Percentiles rank a stretch among this genome's conserved stretches.
Evolutionary conservation across 2,329 filamentous ascomycete species (phyloP).

Genomic region (Fusarium anthophilum): DNA sequence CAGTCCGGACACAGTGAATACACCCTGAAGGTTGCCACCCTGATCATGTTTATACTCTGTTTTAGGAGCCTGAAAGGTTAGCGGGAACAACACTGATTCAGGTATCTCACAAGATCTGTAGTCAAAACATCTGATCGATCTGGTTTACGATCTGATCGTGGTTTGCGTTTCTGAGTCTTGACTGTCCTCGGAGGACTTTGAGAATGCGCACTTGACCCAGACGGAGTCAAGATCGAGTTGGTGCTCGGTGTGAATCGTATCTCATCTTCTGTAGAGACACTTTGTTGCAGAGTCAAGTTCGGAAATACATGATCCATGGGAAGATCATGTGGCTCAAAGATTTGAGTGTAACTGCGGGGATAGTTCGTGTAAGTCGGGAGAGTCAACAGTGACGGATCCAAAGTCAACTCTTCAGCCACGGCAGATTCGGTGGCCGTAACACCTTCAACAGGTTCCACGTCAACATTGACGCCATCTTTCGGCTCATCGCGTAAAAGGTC

Average conservation of each 20-base stretch:
- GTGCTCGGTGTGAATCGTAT: background rate
- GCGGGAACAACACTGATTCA: background rate
- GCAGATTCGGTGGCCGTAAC: no score
- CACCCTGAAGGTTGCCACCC: background rate
- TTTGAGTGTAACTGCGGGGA: background rate
- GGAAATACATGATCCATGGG: background rate
- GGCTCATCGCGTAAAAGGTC: background rate
- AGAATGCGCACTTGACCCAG: background rate
- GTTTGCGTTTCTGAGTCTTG: background rate
- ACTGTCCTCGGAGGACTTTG: background rate
- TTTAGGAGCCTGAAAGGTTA: background rate
- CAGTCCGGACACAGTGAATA: background rate
- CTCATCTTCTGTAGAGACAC: background rate
- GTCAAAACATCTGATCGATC: background rate
- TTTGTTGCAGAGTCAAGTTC: background rate
- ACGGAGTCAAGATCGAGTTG: background rate
- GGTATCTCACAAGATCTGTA: background rate
- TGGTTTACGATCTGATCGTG: rapidly evolving
- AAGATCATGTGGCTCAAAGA: background rate
- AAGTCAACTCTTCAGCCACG: background rate
- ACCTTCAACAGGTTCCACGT: background rate
- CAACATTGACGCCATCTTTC: background rate
- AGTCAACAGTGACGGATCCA: background rate
- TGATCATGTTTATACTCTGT: background rate
- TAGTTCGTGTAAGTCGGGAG: background rate